Conservation (phyloP, 2,329 filamentous ascomycete species). For the Penicillium sp. region DNA sequence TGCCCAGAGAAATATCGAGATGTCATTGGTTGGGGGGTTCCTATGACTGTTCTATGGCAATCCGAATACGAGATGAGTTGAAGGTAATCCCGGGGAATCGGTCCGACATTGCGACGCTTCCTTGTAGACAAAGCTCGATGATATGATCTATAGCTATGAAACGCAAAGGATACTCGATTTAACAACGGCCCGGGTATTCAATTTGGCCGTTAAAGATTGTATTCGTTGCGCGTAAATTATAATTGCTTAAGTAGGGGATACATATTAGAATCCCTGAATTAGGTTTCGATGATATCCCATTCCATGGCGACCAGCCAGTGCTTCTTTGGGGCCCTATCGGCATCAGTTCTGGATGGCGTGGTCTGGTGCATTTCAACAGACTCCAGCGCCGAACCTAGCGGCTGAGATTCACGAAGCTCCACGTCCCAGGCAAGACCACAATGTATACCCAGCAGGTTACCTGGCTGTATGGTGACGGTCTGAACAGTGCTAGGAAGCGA, state of each 20-base stretch:
- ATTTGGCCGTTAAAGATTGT: too few relatives aligned
- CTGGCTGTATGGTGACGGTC: slow-evolving; percentile 15
- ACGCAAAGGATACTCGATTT: too few relatives aligned
- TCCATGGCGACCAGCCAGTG: slow-evolving; percentile 45
- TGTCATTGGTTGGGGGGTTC: too few relatives aligned
- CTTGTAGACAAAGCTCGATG: too few relatives aligned
- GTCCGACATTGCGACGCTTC: too few relatives aligned
- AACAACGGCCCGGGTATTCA: too few relatives aligned
- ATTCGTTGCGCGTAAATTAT: too few relatives aligned
- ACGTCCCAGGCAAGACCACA: slow-evolving; percentile 43
- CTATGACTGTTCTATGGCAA: too few relatives aligned
- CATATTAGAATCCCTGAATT: slow-evolving; percentile 1
- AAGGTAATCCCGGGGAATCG: too few relatives aligned
- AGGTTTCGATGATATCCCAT: slow-evolving; percentile 40
- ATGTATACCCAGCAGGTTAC: slow-evolving; percentile 35
- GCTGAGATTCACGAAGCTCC: slow-evolving; percentile 24
- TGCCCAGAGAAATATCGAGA: too few relatives aligned
- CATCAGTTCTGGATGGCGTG: not conserved
- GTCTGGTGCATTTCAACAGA: not conserved
- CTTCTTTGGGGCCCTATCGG: not conserved
- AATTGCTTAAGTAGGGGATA: not conserved
- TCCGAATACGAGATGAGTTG: too few relatives aligned
- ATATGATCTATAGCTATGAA: too few relatives aligned
- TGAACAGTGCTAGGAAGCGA: not conserved
- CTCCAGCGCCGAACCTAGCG: not conserved